phyloP scores from a whole-genome alignment of 2,329 filamentous ascomycete species.

The Atkinsonella hypoxylon region DNA sequence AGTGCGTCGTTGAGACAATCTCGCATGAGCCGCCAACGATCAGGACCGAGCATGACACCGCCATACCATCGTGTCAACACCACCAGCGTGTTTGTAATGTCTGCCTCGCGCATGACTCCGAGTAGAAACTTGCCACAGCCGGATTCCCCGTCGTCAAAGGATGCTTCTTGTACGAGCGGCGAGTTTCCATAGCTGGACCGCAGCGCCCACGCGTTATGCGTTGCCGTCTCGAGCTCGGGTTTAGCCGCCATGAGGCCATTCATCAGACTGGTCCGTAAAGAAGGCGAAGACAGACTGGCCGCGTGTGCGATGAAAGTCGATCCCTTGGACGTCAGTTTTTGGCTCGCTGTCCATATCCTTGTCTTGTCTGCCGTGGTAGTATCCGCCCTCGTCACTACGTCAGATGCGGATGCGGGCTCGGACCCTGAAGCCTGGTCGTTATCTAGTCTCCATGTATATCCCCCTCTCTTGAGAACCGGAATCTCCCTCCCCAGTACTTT shows the following conservation, averaged over 20 bases:
- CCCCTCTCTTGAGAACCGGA: conserved; percentile 63
- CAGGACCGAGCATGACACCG: conserved; percentile 47
- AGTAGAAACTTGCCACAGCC: conserved; percentile 47
- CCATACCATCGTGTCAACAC: conserved; percentile 53
- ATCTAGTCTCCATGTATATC: conserved; percentile 39
- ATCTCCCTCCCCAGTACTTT: conserved; percentile 63
- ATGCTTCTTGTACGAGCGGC: conserved; percentile 34
- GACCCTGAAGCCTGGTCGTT: background rate
- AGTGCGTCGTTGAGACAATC: conserved; percentile 43
- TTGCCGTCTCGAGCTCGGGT: conserved; percentile 38
- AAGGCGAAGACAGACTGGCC: conserved; percentile 22
- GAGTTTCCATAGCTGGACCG: conserved; percentile 24
- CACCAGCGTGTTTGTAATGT: conserved; percentile 39
- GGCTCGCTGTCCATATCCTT: conserved; percentile 38
- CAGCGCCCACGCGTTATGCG: conserved; percentile 45
- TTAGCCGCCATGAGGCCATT: conserved; percentile 35
- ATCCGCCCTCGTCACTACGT: background rate
- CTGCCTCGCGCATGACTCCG: conserved; percentile 37
- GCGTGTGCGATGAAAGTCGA: conserved; percentile 49
- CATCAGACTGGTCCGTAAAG: conserved; percentile 30
- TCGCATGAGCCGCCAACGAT: conserved; percentile 51
- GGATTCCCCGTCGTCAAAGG: conserved; percentile 49
- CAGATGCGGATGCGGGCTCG: background rate
- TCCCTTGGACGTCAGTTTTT: conserved; percentile 36
- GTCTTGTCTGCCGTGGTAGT: conserved; percentile 6